Percentiles rank a stretch among this genome's conserved stretches.
phyloP scores from a whole-genome alignment of 2,329 filamentous ascomycete genomes.

The Leptographium radiaticola region DNA sequence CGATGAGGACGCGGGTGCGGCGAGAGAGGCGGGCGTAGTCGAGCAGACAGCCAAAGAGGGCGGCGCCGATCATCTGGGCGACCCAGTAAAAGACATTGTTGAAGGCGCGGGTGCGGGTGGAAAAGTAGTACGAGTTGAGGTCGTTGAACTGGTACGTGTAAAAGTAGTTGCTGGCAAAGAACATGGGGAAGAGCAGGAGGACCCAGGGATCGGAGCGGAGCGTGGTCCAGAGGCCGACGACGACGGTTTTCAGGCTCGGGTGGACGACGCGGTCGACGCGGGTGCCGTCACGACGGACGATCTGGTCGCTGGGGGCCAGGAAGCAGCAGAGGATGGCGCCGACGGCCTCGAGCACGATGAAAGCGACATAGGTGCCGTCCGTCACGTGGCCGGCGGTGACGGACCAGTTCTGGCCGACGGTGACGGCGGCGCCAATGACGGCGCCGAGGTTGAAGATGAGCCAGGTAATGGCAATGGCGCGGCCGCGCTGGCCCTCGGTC shows the following conservation, averaged over 20 bases:
- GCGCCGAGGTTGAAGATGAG: background rate
- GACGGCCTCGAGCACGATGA: conserved; percentile 13
- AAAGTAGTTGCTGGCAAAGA: conserved; percentile 68
- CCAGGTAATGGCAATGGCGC: conserved; percentile 3
- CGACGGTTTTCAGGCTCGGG: too few relatives aligned
- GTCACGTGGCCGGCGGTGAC: background rate
- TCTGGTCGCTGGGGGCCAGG: background rate
- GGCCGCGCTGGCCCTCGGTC: conserved; percentile 3
- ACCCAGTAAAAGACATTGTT: conserved; percentile 25
- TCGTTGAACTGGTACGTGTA: conserved; percentile 68
- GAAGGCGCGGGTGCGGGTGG: conserved; percentile 61
- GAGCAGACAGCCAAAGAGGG: conserved; percentile 1
- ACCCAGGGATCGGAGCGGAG: background rate
- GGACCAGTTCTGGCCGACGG: background rate
- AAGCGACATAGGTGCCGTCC: conserved; percentile 2
- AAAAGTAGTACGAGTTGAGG: conserved; percentile 50
- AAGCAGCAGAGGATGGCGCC: conserved; percentile 34
- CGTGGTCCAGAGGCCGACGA: background rate
- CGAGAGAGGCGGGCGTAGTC: conserved; percentile 4
- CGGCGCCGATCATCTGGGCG: conserved; percentile 6
- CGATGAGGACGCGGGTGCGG: background rate
- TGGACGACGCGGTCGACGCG: background rate
- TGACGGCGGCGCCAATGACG: background rate
- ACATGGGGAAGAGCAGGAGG: conserved; percentile 48
- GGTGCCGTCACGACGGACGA: too few relatives aligned